These are phyloP conservation scores for Coemansia sp. DNA, from an alignment of 192 early-diverging fungal genomes.

Conservation along the genomic window DNA sequence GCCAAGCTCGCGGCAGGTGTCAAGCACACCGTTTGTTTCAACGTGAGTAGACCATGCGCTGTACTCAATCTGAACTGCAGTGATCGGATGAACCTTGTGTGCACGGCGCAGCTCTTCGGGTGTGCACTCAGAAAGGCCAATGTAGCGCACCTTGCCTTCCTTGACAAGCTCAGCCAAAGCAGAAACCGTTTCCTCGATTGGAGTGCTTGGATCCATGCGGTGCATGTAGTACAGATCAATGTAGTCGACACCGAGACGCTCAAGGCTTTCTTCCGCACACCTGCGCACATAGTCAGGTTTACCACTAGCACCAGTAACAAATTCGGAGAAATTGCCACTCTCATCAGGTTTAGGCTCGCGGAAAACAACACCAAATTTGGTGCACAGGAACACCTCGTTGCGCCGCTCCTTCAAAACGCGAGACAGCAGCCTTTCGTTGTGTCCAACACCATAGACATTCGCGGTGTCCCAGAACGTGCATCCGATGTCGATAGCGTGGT, in stretches of 20 bases:
- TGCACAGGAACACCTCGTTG: no score
- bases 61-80: conserved; percentile 55
- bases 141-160: conserved; percentile 63
- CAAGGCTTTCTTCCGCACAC: no score
- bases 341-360: conserved; percentile 13
- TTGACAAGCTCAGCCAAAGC: conserved; percentile 68
- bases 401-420: no score
- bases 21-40: conserved; percentile 65
- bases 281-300: conserved; percentile 60
- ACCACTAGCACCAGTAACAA: conserved; percentile 31
- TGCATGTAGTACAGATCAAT: conserved; percentile 71
- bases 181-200: conserved; percentile 63
- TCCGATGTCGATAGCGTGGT: no score
- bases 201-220: conserved; percentile 58
- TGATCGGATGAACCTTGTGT: conserved; percentile 67
- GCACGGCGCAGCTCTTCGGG: conserved; percentile 64
- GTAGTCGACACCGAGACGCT: no score
- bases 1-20: conserved; percentile 70
- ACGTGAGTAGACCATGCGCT: conserved; percentile 63
- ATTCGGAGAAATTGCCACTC: conserved; percentile 17
- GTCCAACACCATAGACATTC: conserved; percentile 59
- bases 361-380: conserved; percentile 58
- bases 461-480: conserved; percentile 66
- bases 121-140: conserved; percentile 62
- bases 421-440: no score